Percentiles rank a stretch among this genome's conserved stretches.
Conservation (phyloP, 176 grass and related monocot genomes). For the Tillandsia leiboldiana region DNA sequence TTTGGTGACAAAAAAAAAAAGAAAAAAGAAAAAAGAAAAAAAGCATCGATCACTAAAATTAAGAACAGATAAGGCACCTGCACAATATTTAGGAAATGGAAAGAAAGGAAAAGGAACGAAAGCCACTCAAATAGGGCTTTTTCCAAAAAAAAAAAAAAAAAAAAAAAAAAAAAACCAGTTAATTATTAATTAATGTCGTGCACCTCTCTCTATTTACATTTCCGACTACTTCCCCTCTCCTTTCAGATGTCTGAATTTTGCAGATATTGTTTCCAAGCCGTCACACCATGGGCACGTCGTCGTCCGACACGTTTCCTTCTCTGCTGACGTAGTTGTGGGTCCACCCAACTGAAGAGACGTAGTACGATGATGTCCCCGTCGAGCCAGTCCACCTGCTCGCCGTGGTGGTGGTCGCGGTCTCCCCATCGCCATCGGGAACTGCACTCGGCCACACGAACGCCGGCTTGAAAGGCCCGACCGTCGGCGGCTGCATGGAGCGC, state of each 20-base stretch:
- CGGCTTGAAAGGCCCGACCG: conserved; percentile 48
- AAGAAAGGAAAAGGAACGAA: too few species aligned
- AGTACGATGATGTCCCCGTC: conserved; percentile 29
- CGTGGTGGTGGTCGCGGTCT: not conserved
- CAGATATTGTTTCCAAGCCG: not conserved
- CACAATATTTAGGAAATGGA: too few species aligned
- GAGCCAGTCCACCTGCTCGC: conserved; percentile 20
- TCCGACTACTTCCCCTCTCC: not conserved
- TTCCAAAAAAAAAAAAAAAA: too few species aligned
- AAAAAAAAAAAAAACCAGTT: not conserved
- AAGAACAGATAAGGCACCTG: too few species aligned
- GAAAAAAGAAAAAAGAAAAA: too few species aligned
- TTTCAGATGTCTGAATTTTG: not conserved
- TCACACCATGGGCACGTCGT: conserved; percentile 27
- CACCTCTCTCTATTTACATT: not conserved
- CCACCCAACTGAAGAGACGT: conserved; percentile 33
- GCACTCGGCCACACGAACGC: conserved; percentile 57
- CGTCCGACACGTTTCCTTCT: conserved; percentile 22
- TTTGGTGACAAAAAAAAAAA: too few species aligned
- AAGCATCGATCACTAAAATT: too few species aligned
- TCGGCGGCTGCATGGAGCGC: conserved; percentile 24
- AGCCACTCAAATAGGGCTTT: too few species aligned
- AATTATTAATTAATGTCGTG: too few species aligned
- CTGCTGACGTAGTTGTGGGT: conserved; percentile 27
- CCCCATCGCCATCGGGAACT: conserved; percentile 11